Percentiles rank a stretch among this genome's conserved stretches.
These are phyloP conservation scores for Ophiocordyceps camponoti-floridani DNA, from an alignment of 2,329 filamentous ascomycete species.

Conservation along the genomic window DNA sequence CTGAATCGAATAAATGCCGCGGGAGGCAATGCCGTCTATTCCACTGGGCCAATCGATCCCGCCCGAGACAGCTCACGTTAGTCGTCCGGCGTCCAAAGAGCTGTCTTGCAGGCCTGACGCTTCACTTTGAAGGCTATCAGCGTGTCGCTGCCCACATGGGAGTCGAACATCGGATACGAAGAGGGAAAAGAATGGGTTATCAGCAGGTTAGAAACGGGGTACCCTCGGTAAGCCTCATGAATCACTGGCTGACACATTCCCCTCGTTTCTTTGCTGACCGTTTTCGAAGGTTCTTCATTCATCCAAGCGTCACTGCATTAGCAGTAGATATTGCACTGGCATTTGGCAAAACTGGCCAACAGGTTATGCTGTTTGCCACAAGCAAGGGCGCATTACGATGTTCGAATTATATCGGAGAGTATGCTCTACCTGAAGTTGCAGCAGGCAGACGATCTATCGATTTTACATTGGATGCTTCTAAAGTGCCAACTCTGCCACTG, in stretches of 20 bases:
- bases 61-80: too few relatives aligned
- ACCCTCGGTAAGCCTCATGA: constrained; percentile 47
- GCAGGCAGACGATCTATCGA: constrained; percentile 38
- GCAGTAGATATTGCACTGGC: constrained; percentile 46
- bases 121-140: constrained; percentile 56
- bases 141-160: constrained; percentile 89
- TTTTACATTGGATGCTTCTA: constrained; percentile 41
- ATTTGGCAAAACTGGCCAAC: constrained; percentile 42
- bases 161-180: constrained; percentile 79
- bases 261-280: not conserved
- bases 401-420: constrained; percentile 49
- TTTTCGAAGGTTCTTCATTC: constrained; percentile 70
- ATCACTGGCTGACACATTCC: too few relatives aligned
- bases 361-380: constrained; percentile 74
- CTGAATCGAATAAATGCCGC: too few relatives aligned
- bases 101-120: too few relatives aligned
- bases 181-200: constrained; percentile 82
- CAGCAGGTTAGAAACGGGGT: constrained; percentile 71
- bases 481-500: constrained; percentile 31
- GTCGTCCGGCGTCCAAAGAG: too few relatives aligned
- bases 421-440: constrained; percentile 31
- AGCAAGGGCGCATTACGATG: constrained; percentile 52
- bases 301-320: constrained; percentile 63
- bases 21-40: too few relatives aligned
- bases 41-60: too few relatives aligned